phyloP scores from a whole-genome alignment of 2,329 filamentous ascomycete species.

The Thielaviopsis punctulata region DNA sequence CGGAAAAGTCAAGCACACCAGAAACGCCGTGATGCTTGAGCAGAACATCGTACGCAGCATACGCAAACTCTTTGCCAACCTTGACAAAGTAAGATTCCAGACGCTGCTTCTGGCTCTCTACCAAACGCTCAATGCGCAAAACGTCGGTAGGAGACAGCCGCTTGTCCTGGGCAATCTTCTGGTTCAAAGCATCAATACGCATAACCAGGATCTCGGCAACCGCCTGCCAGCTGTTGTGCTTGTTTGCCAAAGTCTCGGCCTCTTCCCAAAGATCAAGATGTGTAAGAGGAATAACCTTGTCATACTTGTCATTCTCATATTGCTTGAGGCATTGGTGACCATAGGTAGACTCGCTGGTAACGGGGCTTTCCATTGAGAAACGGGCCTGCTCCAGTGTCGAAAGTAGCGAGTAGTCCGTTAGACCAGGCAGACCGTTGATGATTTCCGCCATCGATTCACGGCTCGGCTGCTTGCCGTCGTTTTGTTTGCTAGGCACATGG shows the following conservation, averaged over 20 bases:
- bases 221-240: slow-evolving; percentile 36
- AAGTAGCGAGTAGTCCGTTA: slow-evolving; percentile 38
- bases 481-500: slow-evolving; percentile 13
- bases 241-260: slow-evolving; percentile 39
- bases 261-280: slow-evolving; percentile 39
- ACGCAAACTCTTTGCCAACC: slow-evolving; percentile 50
- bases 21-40: slow-evolving; percentile 50
- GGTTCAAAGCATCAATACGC: slow-evolving; percentile 28
- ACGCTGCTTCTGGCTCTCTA: slow-evolving; percentile 27
- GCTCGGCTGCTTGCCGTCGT: slow-evolving; percentile 21
- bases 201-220: slow-evolving; percentile 39
- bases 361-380: slow-evolving; percentile 29
- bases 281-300: slow-evolving; percentile 35
- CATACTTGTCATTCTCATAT: slow-evolving; percentile 33
- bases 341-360: slow-evolving; percentile 24
- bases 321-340: slow-evolving; percentile 30
- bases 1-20: slow-evolving; percentile 51
- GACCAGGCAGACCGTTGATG: slow-evolving; percentile 28
- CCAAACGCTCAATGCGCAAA: slow-evolving; percentile 20
- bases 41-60: slow-evolving; percentile 64
- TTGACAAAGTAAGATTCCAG: slow-evolving; percentile 38
- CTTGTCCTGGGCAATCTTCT: slow-evolving; percentile 15
- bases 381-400: slow-evolving; percentile 35
- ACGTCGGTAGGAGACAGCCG: slow-evolving; percentile 17
- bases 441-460: slow-evolving; percentile 27